Conservation (phyloP, 768 basidiomycete genomes). For the Agaricus bisporus region DNA sequence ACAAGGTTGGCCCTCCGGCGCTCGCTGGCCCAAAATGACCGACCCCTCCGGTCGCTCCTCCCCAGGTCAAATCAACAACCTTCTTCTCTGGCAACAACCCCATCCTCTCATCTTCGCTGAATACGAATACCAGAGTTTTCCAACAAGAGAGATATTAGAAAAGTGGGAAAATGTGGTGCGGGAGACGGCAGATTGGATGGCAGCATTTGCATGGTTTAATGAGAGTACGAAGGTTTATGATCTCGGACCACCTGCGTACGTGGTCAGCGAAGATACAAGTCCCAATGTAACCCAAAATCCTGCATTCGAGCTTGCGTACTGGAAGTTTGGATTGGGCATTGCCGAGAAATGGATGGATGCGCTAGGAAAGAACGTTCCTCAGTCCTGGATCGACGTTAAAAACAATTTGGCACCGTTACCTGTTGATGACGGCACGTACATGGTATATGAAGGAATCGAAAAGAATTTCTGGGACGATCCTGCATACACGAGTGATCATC, state of each 20-base stretch:
- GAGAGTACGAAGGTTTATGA: slow-evolving; percentile 41
- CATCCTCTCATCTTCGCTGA: slow-evolving; percentile 54
- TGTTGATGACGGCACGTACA: slow-evolving; percentile 43
- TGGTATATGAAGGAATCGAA: slow-evolving; percentile 50
- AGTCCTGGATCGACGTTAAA: slow-evolving; percentile 37
- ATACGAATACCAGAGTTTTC: slow-evolving; percentile 47
- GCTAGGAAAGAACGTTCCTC: slow-evolving; percentile 34
- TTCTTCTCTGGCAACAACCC: slow-evolving; percentile 58
- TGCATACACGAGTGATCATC: slow-evolving; percentile 50
- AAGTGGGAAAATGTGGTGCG: slow-evolving; percentile 49
- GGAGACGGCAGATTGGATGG: slow-evolving; percentile 57
- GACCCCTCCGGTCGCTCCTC: slow-evolving; percentile 52
- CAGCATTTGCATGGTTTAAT: slow-evolving; percentile 49
- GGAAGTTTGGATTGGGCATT: slow-evolving; percentile 42
- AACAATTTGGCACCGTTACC: slow-evolving; percentile 45
- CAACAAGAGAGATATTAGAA: slow-evolving; percentile 30
- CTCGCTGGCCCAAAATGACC: slow-evolving; percentile 61
- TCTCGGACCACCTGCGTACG: slow-evolving; percentile 54
- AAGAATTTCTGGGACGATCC: slow-evolving; percentile 46
- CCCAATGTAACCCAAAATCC: slow-evolving; percentile 51
- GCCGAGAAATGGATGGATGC: slow-evolving; percentile 43
- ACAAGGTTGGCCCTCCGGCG: slow-evolving; percentile 47
- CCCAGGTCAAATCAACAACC: slow-evolving; percentile 56
- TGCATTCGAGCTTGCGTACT: slow-evolving; percentile 55
- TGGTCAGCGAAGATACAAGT: slow-evolving; percentile 50